These are phyloP conservation scores for Cryptococcus jaspeensis DNA, from an alignment of 1,284 basidiomycete species.

Conservation along the genomic window DNA sequence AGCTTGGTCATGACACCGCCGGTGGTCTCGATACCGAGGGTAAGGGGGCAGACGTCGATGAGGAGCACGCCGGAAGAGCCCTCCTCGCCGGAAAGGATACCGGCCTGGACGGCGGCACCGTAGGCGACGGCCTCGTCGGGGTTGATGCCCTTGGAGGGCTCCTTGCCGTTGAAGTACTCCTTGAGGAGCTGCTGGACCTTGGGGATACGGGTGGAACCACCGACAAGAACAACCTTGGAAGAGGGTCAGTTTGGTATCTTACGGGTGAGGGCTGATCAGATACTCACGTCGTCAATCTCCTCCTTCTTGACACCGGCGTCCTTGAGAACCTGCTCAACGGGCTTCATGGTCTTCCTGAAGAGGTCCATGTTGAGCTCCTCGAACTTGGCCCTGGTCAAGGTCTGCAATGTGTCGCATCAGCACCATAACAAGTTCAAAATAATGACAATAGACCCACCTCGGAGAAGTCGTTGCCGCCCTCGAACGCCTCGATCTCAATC, in stretches of 20 bases:
- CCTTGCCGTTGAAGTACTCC: slow-evolving; percentile 98
- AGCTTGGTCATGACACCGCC: slow-evolving; percentile 98
- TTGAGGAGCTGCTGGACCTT: slow-evolving; percentile 96
- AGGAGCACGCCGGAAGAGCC: slow-evolving; percentile 77
- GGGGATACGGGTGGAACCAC: slow-evolving; percentile 98
- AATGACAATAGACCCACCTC: slow-evolving; percentile 57
- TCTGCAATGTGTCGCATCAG: slow-evolving; percentile 18
- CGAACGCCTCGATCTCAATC: slow-evolving; percentile 80
- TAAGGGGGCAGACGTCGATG: slow-evolving; percentile 92
- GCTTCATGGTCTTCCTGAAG: slow-evolving; percentile 99
- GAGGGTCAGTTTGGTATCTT: slow-evolving; percentile 6
- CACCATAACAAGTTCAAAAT: not conserved
- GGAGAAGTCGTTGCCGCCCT: slow-evolving; percentile 92
- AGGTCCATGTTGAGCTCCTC: slow-evolving; percentile 98
- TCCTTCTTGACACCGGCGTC: slow-evolving; percentile 98
- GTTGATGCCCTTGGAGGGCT: slow-evolving; percentile 94
- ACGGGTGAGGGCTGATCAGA: not conserved
- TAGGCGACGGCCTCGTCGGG: slow-evolving; percentile 95
- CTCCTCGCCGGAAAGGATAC: slow-evolving; percentile 82
- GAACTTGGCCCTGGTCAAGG: slow-evolving; percentile 95
- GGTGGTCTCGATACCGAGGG: slow-evolving; percentile 96
- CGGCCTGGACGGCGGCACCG: slow-evolving; percentile 96
- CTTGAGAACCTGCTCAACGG: slow-evolving; percentile 97
- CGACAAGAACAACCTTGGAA: slow-evolving; percentile 65
- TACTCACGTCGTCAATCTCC: slow-evolving; percentile 78